Evolutionary conservation across 1,139 yeast genomes (phyloP).

Genomic region (Sugiyamaella pinicola): DNA sequence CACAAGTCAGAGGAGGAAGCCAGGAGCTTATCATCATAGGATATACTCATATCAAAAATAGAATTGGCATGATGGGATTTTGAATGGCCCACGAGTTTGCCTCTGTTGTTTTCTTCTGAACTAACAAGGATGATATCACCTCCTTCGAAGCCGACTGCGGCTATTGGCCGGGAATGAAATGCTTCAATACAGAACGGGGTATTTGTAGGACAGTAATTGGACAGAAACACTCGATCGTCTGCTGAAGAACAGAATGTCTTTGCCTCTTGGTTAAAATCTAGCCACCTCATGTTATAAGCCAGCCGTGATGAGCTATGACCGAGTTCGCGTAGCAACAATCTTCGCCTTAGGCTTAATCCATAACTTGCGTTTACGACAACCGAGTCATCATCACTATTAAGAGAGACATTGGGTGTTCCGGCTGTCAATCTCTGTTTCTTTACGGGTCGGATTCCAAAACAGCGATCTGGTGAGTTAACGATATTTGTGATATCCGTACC

Average conservation of each 20-base stretch:
- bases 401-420: conserved; percentile 2
- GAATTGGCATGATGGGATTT: conserved; percentile 20
- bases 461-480: conserved; percentile 14
- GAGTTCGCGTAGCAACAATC: conserved; percentile 15
- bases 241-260: conserved; percentile 15
- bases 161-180: conserved; percentile 12
- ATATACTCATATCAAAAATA: conserved; percentile 19
- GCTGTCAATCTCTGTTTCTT: conserved; percentile 5
- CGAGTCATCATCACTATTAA: not conserved
- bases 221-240: conserved; percentile 4
- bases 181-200: conserved; percentile 23
- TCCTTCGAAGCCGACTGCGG: conserved; percentile 21
- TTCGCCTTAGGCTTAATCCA: conserved; percentile 2
- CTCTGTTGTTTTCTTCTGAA: not conserved
- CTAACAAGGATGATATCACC: conserved; percentile 17
- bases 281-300: conserved; percentile 7
- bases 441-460: conserved; percentile 5
- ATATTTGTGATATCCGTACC: conserved; percentile 16
- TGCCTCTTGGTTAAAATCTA: conserved; percentile 18
- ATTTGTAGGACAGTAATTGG: conserved; percentile 7
- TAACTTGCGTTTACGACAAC: not conserved
- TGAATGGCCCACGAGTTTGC: conserved; percentile 18
- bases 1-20: conserved; percentile 21
- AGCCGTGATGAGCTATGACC: conserved; percentile 2
- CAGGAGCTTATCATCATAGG: conserved; percentile 15